These are phyloP conservation scores for Collybiopsis confluens DNA, from an alignment of 768 basidiomycete genomes.

Conservation along the genomic window DNA sequence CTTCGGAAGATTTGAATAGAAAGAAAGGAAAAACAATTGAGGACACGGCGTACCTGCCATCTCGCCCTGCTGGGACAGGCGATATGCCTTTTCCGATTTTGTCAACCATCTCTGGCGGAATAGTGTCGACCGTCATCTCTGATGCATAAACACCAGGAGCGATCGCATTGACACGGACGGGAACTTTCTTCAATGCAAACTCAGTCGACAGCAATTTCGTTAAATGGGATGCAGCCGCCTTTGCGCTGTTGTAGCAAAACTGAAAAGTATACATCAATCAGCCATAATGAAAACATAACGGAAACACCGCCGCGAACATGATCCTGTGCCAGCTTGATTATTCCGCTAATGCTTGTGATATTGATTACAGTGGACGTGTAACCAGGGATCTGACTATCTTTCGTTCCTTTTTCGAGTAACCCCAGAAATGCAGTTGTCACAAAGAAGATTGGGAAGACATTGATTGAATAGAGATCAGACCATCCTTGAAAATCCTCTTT, in stretches of 20 bases:
- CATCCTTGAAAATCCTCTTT: slow-evolving; percentile 61
- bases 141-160: slow-evolving; percentile 76
- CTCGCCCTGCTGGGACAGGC: slow-evolving; percentile 56
- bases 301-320: slow-evolving; percentile 48
- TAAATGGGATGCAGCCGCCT: slow-evolving; percentile 74
- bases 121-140: slow-evolving; percentile 62
- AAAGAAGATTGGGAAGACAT: slow-evolving; percentile 76
- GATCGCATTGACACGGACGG: slow-evolving; percentile 69
- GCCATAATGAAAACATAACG: background rate
- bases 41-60: slow-evolving; percentile 57
- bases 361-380: slow-evolving; percentile 71
- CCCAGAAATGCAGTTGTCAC: slow-evolving; percentile 74
- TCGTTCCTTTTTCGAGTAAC: slow-evolving; percentile 66
- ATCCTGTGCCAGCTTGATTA: slow-evolving; percentile 66
- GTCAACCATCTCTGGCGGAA: slow-evolving; percentile 45
- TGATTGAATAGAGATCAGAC: slow-evolving; percentile 58
- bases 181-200: slow-evolving; percentile 61
- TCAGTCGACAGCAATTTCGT: slow-evolving; percentile 76
- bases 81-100: slow-evolving; percentile 53
- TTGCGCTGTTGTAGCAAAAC: slow-evolving; percentile 82
- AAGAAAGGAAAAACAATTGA: background rate
- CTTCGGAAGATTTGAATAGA: slow-evolving; percentile 28
- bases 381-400: slow-evolving; percentile 38
- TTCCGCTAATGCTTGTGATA: slow-evolving; percentile 73
- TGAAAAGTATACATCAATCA: slow-evolving; percentile 20